These are phyloP conservation scores for Diplosphaera chodatii DNA, from an alignment of 139 green algal genomes.

Conservation along the genomic window DNA sequence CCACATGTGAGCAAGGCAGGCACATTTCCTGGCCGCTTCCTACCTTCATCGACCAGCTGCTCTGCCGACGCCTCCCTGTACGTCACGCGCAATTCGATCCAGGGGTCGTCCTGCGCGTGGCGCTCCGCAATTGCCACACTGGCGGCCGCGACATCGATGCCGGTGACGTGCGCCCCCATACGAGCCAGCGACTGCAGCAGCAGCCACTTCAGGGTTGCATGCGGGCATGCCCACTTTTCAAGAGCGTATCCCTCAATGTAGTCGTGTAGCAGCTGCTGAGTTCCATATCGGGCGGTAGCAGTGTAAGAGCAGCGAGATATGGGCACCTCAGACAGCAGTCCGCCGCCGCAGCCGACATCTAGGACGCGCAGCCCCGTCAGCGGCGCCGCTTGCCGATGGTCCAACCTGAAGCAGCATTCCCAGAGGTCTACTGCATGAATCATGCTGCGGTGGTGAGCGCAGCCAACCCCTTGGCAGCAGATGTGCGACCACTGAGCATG, in stretches of 20 bases:
- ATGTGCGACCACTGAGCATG: too few species aligned
- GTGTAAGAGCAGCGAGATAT: too few species aligned
- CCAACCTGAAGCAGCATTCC: too few species aligned
- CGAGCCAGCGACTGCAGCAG: conserved; percentile 50
- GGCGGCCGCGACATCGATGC: conserved; percentile 46
- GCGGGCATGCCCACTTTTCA: too few species aligned
- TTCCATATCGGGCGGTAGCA: too few species aligned
- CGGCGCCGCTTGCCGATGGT: conserved; percentile 9
- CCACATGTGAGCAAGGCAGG: too few species aligned
- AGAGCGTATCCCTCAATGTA: too few species aligned
- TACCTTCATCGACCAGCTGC: conserved; percentile 37
- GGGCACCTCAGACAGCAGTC: conserved; percentile 65
- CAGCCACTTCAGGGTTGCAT: too few species aligned
- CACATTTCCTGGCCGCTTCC: neutral
- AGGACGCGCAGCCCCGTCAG: conserved; percentile 47
- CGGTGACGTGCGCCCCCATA: conserved; percentile 63
- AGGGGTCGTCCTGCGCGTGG: conserved; percentile 29
- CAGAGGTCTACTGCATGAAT: too few species aligned
- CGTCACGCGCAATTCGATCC: conserved; percentile 16
- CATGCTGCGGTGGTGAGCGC: too few species aligned
- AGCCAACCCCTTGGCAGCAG: too few species aligned
- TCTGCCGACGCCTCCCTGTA: conserved; percentile 26
- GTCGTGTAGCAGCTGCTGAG: too few species aligned
- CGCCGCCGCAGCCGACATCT: conserved; percentile 88
- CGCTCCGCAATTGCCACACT: conserved; percentile 23